Evolutionary conservation across 805 yeast genomes (phyloP), one percentile per base, ranked within the genome.

Genomic region (Monosporozyma yasuniensis): DNA sequence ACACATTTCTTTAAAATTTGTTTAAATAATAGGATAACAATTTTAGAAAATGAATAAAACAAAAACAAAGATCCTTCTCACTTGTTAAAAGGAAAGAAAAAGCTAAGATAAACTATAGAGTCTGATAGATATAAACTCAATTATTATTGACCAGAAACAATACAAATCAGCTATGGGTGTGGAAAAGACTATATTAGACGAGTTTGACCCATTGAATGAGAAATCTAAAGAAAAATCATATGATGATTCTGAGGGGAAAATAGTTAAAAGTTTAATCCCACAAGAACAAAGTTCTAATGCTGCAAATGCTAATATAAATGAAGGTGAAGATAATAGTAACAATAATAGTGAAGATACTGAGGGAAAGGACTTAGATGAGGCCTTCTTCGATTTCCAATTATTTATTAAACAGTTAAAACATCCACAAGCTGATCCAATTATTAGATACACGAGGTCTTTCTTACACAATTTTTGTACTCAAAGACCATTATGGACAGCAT

Each of bases 391-490:
- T 64, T 93, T 91, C 64, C 96, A 87, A 62, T 67, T 75, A 22
- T 93, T 93, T 62, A 72, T 89, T 38, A 72, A 74, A 11, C 86
- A 84, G 56, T 74, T 93, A 56, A 81, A 84, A 52, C 75, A 78
- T 47, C 83, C 81, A 54, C 74, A 76, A 49, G 96, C 98, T 4
- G 96, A 87, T 51, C 97, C 98, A 0, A 77, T 89, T 35, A 89
- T 90, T 5, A 77, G 87, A 50, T 93, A 91, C 61, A 78, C 90
- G 39, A 81, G 84, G 58, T 87, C 96, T 1, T 95, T 93, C 59
- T 68, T 95, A 43, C 77, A 74, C 42, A 91, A 88, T 50, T 93
- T 91, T 56, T 54, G 55, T 3, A 59, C 62, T 47, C 72, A 77
- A 46, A 78, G 81, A 53, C 79, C 77, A 47, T 72, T 76, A 1